Evolutionary conservation across 1,139 yeast genomes (phyloP), one percentile per base, ranked within the genome.

Genomic region (Yamadazyma aaseri): DNA sequence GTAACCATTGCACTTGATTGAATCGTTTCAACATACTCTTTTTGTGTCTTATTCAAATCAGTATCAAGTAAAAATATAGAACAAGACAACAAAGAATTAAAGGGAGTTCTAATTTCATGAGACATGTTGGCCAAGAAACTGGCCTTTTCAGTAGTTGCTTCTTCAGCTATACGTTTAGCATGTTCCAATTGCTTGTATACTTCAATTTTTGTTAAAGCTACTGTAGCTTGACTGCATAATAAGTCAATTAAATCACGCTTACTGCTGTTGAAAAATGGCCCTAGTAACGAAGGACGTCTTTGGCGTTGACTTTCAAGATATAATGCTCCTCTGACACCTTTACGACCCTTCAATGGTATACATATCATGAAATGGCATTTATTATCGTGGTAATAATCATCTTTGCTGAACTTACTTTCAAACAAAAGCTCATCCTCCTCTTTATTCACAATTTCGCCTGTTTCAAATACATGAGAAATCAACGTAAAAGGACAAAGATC

Each of bases 71-170:
- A 56, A 47, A 76, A 75, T 4, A 74, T 65, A 2, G 81, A 72
- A 50, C 80, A 76, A 4, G 79, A 73, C 37, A 76, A 56, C 31
- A 76, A 55, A 1, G 80, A 76, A 50, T 76, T 76, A 54, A 76
- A 75, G 0, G 81, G 81, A 1, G 81, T 76, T 40, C 81, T 55
- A 32, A 76, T 75, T 47, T 76, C 81, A 49, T 76, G 79, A 1
- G 78, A 72, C 81, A 76, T 75, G 41, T 75, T 75, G n/a, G 80
- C 79, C 35, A 76, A 50, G 44, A 76, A 76, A 34, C 76, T 69
- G 2, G 81, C 79, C 55, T 73, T 76, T 44, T 74, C 81, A 4
- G 73, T 76, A 0, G 79, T 76, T 1, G 81, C 81, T 35, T 73
- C 79, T 44, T 76, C 81, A 1, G 81, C 81, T 2, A 78, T 73